phyloP scores from a whole-genome alignment of 768 basidiomycete genomes.

The Sporobolomyces roseus region DNA sequence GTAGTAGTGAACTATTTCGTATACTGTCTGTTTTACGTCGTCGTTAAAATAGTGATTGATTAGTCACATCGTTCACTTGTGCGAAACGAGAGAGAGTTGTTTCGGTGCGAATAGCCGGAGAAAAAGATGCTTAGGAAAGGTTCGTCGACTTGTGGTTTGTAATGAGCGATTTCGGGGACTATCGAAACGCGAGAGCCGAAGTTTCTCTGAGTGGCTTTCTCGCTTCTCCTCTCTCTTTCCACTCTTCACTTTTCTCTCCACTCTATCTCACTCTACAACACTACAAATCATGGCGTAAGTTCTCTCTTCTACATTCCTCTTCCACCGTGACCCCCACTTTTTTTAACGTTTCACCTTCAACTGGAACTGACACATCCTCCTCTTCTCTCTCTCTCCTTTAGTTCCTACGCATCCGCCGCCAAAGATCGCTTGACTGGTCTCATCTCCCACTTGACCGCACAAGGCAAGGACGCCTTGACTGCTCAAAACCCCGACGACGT shows the following conservation, averaged over 20 bases:
- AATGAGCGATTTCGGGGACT: too few relatives aligned
- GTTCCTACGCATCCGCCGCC: slow-evolving; percentile 19
- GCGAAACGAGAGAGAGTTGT: too few relatives aligned
- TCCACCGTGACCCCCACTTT: background rate
- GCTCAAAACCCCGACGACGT: slow-evolving; percentile 48
- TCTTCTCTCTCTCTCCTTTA: background rate
- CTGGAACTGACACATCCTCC: too few relatives aligned
- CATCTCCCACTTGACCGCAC: slow-evolving; percentile 30
- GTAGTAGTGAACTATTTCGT: too few relatives aligned
- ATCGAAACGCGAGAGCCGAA: too few relatives aligned
- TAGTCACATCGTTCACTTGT: too few relatives aligned
- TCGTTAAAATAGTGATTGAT: too few relatives aligned
- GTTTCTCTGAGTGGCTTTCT: too few relatives aligned
- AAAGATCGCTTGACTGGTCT: slow-evolving; percentile 29
- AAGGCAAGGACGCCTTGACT: slow-evolving; percentile 30
- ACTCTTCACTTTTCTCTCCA: background rate
- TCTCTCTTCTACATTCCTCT: background rate
- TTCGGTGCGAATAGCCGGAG: too few relatives aligned
- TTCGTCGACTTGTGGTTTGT: too few relatives aligned
- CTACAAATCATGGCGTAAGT: slow-evolving; percentile 10
- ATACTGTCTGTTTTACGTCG: too few relatives aligned
- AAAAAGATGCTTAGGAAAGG: too few relatives aligned
- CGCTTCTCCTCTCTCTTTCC: background rate
- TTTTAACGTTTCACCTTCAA: background rate
- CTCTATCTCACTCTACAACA: background rate